Base-by-base conservation (phyloP, 148 eudicot genomes). In the Arctostaphylos glauca region DNA sequence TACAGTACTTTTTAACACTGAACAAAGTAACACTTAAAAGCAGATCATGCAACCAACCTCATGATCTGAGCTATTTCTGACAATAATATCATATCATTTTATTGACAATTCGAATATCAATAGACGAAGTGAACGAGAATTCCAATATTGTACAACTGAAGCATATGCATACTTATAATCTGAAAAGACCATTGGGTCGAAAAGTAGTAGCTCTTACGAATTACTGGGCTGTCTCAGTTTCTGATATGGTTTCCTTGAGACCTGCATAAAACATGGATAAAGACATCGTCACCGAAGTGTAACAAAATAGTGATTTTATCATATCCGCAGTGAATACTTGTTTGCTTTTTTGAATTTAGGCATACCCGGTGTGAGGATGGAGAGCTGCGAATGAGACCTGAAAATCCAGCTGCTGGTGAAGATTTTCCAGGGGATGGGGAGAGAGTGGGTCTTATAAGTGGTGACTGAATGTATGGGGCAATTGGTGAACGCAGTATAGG, bases 391-490 rank as follows among this genome's bases (percentile, higher is more conserved):
- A 67, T 48, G 25, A 83, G 84, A 48, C 60, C 81, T 13, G 79
- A 67, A 83, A 62, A 74, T 16, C 86, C 76, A 44, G 82, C 68
- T 21, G 93, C 25, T n/a, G 66, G 93, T 78, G 95, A 88, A 86
- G 92, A 86, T 76, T 86, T 86, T 66, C 78, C 87, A 15, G 97
- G 93, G 55, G 94, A 91, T 52, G 88, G 85, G 44, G 87, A 83
- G 19, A 91, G 79, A 71, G 89, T 86, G 23, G 93, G 89, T 78
- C 90, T 87, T 64, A 81, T 55, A 82, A 90, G 78, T 3, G 94
- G 94, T 10, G 97, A 92, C n/a, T 85, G 89, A 60, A 81, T 52
- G 76, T 84, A 90, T 2, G 93, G 88, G 23, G 90, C 88, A 5
- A 83, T 81, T 5, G 97, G 97, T 0, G 97, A 93, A 66, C 79